Base-by-base conservation (phyloP, 192 early-diverging fungal genomes). In the Backusella circina region DNA sequence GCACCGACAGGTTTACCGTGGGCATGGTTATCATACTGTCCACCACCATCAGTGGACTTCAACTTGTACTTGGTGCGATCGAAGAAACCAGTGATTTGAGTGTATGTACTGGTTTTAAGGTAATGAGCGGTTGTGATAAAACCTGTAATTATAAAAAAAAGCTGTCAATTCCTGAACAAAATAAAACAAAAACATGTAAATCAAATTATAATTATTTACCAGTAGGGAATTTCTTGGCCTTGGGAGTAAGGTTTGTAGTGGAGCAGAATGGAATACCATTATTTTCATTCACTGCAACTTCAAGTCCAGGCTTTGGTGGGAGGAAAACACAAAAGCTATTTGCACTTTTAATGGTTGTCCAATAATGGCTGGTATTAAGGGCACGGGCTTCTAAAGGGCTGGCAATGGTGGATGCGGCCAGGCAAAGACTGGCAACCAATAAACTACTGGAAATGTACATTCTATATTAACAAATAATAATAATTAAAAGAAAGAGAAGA, bases 241-340 rank as follows among this genome's bases (percentile, higher is more conserved):
- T 73, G 28, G 81, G 79, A 16, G 77, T 80, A 5, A 70, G 36
- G 2, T 72, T 5, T 31, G 65, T 32, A 9, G 77, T 76, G 31
- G 79, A 84, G 74, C 87, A 88, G 74, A 86, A 87, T 23, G 85
- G 80, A 9, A 88, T 75, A 65, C 82, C 86, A 21, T 76, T 44
- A 31, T 80, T 69, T 71, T 87, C 86, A 44, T 77, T 85, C 2
- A 30, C 65, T 13, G 84, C 83, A 73, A 88, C 80, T 4, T 79
- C 67, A 16, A 76, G 74, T 21, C 84, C 86, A 16, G 68, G 81
- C 6, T 67, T 36, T 21, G 84, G 86, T 26, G 86, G 86, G 36
- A 88, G 74, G 81, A 88, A 88, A 26, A 88, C 38, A 41, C 86
- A 88, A 65, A 88, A 88, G 13, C 84, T 77, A 21, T 67, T 75